phyloP scores from a whole-genome alignment of 805 yeast species.

The Yarrowia sp. region DNA sequence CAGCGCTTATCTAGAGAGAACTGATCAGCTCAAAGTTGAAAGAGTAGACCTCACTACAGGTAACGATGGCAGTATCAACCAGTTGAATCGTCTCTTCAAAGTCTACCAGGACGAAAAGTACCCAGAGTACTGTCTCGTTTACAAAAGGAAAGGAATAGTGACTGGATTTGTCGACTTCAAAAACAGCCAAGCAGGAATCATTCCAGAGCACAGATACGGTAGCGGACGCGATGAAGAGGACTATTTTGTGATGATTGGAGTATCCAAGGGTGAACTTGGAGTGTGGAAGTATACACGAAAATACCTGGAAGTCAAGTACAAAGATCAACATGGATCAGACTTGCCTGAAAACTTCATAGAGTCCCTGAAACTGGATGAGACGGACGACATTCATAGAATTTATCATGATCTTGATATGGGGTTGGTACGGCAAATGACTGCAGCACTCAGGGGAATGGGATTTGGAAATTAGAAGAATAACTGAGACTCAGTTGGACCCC shows the following conservation, averaged over 20 bases:
- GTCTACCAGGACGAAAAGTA: not conserved
- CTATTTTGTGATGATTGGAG: not conserved
- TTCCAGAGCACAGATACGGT: not conserved
- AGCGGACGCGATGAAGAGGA: not conserved
- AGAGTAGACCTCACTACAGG: too few species aligned
- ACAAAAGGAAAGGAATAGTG: not conserved
- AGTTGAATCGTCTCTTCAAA: not conserved
- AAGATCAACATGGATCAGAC: not conserved
- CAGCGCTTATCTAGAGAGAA: not conserved
- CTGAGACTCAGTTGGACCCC: too few species aligned
- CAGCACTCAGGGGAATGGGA: too few species aligned
- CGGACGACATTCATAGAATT: too few species aligned
- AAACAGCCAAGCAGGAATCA: not conserved
- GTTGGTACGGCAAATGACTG: too few species aligned
- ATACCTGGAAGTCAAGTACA: not conserved
- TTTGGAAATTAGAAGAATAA: too few species aligned
- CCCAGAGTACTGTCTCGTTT: not conserved
- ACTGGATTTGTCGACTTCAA: not conserved
- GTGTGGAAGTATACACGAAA: not conserved
- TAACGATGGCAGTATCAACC: not conserved
- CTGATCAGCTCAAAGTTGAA: not conserved
- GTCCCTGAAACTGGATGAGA: too few species aligned
- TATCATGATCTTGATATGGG: too few species aligned
- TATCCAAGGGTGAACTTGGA: not conserved
- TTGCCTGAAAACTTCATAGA: too few species aligned